A percentile compares a stretch with the other conserved stretches of the same genome.
phyloP scores from a whole-genome alignment of 2,329 filamentous ascomycete species.

The Passalora sequoiae region DNA sequence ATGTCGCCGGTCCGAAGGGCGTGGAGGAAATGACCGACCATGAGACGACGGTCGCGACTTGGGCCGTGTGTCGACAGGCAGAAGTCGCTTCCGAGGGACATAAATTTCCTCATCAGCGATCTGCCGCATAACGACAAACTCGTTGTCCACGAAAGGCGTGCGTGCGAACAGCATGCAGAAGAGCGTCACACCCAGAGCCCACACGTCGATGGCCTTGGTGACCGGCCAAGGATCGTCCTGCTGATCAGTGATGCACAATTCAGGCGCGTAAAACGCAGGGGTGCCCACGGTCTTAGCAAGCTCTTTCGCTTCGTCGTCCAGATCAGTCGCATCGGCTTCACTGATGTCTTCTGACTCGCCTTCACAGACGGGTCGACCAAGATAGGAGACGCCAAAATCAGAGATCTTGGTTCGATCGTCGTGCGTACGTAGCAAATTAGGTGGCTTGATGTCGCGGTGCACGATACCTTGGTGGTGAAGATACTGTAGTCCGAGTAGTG shows the following conservation, averaged over 20 bases:
- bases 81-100: conserved; percentile 76
- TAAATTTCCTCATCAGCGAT: conserved; percentile 92
- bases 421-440: conserved; percentile 82
- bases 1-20: conserved; percentile 62
- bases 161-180: conserved; percentile 94
- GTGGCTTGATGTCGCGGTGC: conserved; percentile 53
- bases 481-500: conserved; percentile 87
- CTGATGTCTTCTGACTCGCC: conserved; percentile 55
- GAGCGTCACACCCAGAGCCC: conserved; percentile 92
- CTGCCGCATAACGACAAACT: conserved; percentile 83
- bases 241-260: conserved; percentile 84
- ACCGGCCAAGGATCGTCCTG: conserved; percentile 64
- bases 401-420: conserved; percentile 93
- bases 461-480: conserved; percentile 55
- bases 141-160: conserved; percentile 88
- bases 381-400: conserved; percentile 96
- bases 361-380: conserved; percentile 80
- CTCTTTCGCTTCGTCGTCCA: conserved; percentile 81
- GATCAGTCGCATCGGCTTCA: conserved; percentile 73
- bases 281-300: conserved; percentile 98
- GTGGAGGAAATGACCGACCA: conserved; percentile 40
- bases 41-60: conserved; percentile 44
- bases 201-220: conserved; percentile 91
- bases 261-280: conserved; percentile 93
- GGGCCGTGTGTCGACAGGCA: conserved; percentile 55